phyloP scores from a whole-genome alignment of 2,329 filamentous ascomycete species.

The Cryphonectria naterciae region DNA sequence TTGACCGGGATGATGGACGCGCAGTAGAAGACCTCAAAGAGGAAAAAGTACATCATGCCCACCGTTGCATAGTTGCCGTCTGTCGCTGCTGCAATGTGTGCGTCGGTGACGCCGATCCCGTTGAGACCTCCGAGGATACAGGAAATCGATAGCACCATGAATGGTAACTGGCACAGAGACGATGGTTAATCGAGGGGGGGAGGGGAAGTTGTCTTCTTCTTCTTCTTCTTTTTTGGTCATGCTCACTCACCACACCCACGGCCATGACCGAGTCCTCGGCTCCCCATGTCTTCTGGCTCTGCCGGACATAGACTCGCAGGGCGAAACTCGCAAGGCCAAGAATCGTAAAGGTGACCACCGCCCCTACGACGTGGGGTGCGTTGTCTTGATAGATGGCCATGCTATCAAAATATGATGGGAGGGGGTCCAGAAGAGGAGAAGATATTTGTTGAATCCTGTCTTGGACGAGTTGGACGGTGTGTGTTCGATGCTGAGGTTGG shows the following conservation, averaged over 20 bases:
- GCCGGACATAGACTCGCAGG: slow-evolving; percentile 22
- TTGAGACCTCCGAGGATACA: slow-evolving; percentile 24
- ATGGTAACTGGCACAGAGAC: slow-evolving; percentile 14
- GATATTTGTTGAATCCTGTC: neutral
- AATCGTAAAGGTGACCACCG: slow-evolving; percentile 15
- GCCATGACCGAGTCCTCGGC: slow-evolving; percentile 26
- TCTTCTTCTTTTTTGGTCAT: neutral
- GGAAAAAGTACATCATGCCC: slow-evolving; percentile 28
- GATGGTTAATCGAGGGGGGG: neutral
- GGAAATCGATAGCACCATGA: slow-evolving; percentile 20
- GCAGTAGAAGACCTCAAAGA: slow-evolving; percentile 30
- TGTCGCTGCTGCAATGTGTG: slow-evolving; percentile 14
- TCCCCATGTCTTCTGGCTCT: slow-evolving; percentile 23
- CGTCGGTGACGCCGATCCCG: slow-evolving; percentile 20
- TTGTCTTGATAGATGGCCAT: slow-evolving; percentile 27
- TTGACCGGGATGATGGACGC: slow-evolving; percentile 27
- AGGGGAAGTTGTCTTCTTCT: neutral
- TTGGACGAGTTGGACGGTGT: neutral
- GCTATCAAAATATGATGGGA: neutral
- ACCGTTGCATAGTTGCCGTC: slow-evolving; percentile 20
- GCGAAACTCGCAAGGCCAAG: slow-evolving; percentile 19
- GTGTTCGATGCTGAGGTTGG: neutral
- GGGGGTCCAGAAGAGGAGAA: neutral
- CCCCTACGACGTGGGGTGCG: slow-evolving; percentile 23
- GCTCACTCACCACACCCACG: slow-evolving; percentile 23